A percentile compares a stretch with the other conserved stretches of the same genome.
Evolutionary conservation across 345 rosid species (phyloP).

Genomic region (Syzygium grande): DNA sequence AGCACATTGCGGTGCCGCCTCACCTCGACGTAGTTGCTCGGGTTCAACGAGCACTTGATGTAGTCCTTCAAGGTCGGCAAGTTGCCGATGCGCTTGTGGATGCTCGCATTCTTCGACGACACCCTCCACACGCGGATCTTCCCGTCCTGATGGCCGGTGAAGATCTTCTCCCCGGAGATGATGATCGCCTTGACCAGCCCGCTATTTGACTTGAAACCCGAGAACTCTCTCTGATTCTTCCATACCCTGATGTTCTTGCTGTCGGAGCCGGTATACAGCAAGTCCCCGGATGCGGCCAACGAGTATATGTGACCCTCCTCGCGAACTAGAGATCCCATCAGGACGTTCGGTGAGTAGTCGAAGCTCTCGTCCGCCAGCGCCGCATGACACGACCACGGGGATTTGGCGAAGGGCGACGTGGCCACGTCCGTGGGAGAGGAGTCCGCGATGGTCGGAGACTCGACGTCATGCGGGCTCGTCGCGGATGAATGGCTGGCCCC

Average conservation of each 20-base stretch:
- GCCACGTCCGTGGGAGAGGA: slow-evolving; percentile 13
- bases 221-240: slow-evolving; percentile 66
- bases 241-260: slow-evolving; percentile 89
- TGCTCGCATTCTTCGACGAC: slow-evolving; percentile 31
- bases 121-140: slow-evolving; percentile 76
- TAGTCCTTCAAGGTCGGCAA: slow-evolving; percentile 59
- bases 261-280: slow-evolving; percentile 82
- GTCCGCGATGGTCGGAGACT: slow-evolving; percentile 6
- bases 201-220: slow-evolving; percentile 72
- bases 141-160: slow-evolving; percentile 91
- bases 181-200: slow-evolving; percentile 84
- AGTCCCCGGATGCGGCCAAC: slow-evolving; percentile 53
- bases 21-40: slow-evolving; percentile 48
- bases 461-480: background rate
- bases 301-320: slow-evolving; percentile 94
- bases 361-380: background rate
- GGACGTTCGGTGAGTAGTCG: slow-evolving; percentile 27
- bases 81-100: slow-evolving; percentile 56
- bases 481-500: background rate
- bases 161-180: slow-evolving; percentile 51
- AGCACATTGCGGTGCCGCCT: slow-evolving; percentile 26
- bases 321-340: slow-evolving; percentile 73
- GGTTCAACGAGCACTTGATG: slow-evolving; percentile 44
- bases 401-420: slow-evolving; percentile 36
- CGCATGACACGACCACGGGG: slow-evolving; percentile 57